These are phyloP conservation scores for Cinnamomum chago DNA, from an alignment of 164 flowering plant species.

Conservation along the genomic window DNA sequence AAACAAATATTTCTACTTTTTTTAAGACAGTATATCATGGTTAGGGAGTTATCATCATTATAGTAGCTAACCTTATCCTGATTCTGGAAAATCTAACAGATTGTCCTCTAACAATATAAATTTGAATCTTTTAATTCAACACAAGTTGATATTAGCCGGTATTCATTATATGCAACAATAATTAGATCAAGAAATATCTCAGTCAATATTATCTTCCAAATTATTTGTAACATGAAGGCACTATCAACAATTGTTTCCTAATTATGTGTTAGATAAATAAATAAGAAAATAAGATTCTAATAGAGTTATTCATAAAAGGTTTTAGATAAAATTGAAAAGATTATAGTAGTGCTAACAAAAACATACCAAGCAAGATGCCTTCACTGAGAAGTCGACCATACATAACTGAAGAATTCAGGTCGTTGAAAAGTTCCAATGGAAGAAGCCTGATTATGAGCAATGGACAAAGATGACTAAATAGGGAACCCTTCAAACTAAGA, in stretches of 20 bases:
- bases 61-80: not conserved
- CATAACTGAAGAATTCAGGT: slow-evolving; percentile 45
- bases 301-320: not conserved
- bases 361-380: slow-evolving; percentile 32
- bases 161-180: not conserved
- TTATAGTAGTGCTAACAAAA: not conserved
- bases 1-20: too few species aligned
- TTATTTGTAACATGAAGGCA: not conserved
- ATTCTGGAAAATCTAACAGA: not conserved
- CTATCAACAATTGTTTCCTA: not conserved
- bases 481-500: slow-evolving; percentile 26
- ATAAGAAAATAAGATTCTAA: too few species aligned
- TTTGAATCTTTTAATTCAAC: not conserved
- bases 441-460: slow-evolving; percentile 70
- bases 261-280: not conserved
- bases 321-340: not conserved
- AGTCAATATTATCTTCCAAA: not conserved
- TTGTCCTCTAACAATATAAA: not conserved
- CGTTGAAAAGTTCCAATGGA: slow-evolving; percentile 61
- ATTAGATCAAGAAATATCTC: not conserved
- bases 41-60: too few species aligned
- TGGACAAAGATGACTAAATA: slow-evolving; percentile 77
- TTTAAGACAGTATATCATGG: not conserved
- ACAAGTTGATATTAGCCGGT: not conserved
- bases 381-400: slow-evolving; percentile 44